A percentile compares a stretch with the other conserved stretches of the same genome.
Conservation (phyloP, 1,139 yeast species). For the Meyerozyma smithsonii region DNA sequence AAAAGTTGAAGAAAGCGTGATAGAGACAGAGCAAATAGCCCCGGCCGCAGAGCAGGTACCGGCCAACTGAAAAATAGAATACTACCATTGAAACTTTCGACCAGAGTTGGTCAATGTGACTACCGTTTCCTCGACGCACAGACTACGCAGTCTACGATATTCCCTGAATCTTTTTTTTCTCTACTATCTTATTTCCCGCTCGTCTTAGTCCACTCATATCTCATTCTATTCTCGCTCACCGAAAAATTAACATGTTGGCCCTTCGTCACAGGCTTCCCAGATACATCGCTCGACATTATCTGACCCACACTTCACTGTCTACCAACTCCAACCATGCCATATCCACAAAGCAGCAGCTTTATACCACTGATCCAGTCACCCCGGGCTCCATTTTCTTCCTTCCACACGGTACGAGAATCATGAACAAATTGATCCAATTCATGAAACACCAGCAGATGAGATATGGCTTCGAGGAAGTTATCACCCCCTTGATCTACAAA, state of each 20-base stretch:
- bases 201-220: too few relatives aligned
- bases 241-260: background rate
- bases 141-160: too few relatives aligned
- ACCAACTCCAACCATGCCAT: constrained; percentile 44
- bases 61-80: too few relatives aligned
- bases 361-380: constrained; percentile 69
- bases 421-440: constrained; percentile 71
- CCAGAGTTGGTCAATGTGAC: too few relatives aligned
- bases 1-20: background rate
- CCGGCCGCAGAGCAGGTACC: constrained; percentile 10
- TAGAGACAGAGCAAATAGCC: background rate
- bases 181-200: too few relatives aligned
- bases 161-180: too few relatives aligned
- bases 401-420: constrained; percentile 86
- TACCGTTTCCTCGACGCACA: too few relatives aligned
- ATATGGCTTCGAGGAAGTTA: constrained; percentile 88
- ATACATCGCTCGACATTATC: background rate
- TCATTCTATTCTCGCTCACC: background rate
- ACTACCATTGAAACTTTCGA: too few relatives aligned
- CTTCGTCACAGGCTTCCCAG: background rate
- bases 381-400: constrained; percentile 89
- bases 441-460: constrained; percentile 81
- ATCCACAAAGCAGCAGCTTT: constrained; percentile 65
- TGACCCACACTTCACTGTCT: constrained; percentile 11
- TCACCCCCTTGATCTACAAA: constrained; percentile 88